Conservation (phyloP, 2,329 filamentous ascomycete genomes). For the Ceratocystis cubensis region DNA sequence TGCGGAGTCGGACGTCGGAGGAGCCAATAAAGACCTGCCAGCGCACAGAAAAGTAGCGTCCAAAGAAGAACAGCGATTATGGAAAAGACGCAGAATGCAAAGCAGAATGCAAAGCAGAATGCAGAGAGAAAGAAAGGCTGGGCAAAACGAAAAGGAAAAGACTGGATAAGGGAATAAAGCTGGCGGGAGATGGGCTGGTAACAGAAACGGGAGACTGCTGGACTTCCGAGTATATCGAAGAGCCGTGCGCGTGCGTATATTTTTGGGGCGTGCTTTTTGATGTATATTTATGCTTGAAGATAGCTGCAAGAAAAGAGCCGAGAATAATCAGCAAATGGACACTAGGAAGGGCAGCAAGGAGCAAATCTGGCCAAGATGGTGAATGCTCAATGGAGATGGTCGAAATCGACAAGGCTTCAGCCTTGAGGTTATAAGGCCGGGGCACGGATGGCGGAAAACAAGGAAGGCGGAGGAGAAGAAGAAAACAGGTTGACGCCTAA, state of each 20-base stretch:
- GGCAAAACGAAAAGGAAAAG: neutral
- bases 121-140: neutral
- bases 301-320: too few relatives aligned
- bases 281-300: too few relatives aligned
- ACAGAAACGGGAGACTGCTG: neutral
- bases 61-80: neutral
- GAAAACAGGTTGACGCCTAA: neutral
- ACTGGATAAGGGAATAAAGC: neutral
- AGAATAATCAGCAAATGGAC: too few relatives aligned
- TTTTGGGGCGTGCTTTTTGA: too few relatives aligned
- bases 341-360: too few relatives aligned
- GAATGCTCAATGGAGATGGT: too few relatives aligned
- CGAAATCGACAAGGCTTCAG: too few relatives aligned
- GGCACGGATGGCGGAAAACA: neutral
- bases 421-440: too few relatives aligned
- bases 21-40: slow-evolving; percentile 10
- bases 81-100: neutral
- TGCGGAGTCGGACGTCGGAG: slow-evolving; percentile 6
- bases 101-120: neutral
- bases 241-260: too few relatives aligned
- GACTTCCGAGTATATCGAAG: neutral
- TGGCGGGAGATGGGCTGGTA: neutral
- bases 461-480: neutral
- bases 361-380: too few relatives aligned
- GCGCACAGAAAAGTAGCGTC: slow-evolving; percentile 5